Percentiles rank a stretch among this genome's conserved stretches.
These are phyloP conservation scores for Geotrichum aggregatum DNA, from an alignment of 1,139 yeast species.

Conservation along the genomic window DNA sequence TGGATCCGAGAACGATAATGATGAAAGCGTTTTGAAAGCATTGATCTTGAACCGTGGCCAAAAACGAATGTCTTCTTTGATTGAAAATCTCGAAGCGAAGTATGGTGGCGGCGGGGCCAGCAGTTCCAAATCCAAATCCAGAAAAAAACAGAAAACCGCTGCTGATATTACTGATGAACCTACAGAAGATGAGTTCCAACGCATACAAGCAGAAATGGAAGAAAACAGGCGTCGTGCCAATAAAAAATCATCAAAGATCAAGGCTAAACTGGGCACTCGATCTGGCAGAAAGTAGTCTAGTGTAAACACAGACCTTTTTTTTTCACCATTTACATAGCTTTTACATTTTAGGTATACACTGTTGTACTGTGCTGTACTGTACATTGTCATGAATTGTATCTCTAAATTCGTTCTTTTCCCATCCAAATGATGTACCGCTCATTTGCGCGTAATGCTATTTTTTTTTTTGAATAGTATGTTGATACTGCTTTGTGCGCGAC, in stretches of 20 bases:
- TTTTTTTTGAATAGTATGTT: too few species aligned
- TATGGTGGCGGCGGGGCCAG: too few species aligned
- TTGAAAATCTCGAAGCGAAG: conserved; percentile 52
- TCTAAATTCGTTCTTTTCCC: too few species aligned
- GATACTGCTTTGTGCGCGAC: too few species aligned
- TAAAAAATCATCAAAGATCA: conserved; percentile 9
- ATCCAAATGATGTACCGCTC: too few species aligned
- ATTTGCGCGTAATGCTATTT: too few species aligned
- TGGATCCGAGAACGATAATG: too few species aligned
- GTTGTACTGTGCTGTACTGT: too few species aligned
- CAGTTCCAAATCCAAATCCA: conserved; percentile 29
- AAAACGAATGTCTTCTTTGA: conserved; percentile 47
- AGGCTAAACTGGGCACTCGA: conserved; percentile 1
- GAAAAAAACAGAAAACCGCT: conserved; percentile 36
- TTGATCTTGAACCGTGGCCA: conserved; percentile 30
- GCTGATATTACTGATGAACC: conserved; percentile 23
- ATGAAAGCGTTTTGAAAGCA: conserved; percentile 27
- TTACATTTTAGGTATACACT: too few species aligned
- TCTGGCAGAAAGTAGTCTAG: background rate
- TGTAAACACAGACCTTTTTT: background rate
- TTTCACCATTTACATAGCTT: too few species aligned
- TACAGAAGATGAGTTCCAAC: conserved; percentile 44
- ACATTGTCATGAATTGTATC: too few species aligned
- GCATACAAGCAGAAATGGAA: conserved; percentile 34
- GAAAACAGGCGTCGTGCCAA: conserved; percentile 6